Percentiles rank a stretch among this genome's conserved stretches.
phyloP scores from a whole-genome alignment of 2,329 filamentous ascomycete genomes.

The Penicillium sp. region DNA sequence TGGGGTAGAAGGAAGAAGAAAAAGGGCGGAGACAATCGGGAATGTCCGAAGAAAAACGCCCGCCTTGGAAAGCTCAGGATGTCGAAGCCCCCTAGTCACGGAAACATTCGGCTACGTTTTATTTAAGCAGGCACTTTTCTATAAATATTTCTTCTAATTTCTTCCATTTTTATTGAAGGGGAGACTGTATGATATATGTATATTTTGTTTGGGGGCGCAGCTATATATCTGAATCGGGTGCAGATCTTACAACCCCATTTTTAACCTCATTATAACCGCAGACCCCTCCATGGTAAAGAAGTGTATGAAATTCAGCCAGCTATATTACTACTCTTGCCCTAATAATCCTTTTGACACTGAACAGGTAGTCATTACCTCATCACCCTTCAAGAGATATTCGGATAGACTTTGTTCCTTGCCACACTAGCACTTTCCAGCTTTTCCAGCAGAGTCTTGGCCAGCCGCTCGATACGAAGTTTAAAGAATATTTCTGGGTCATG shows the following conservation, averaged over 20 bases:
- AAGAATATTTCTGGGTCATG: constrained; percentile 11
- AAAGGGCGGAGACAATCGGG: constrained; percentile 3
- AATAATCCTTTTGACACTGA: too few relatives aligned
- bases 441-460: neutral
- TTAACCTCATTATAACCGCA: too few relatives aligned
- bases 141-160: too few relatives aligned
- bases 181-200: too few relatives aligned
- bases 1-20: constrained; percentile 14
- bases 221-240: neutral
- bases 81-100: constrained; percentile 11
- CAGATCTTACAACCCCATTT: too few relatives aligned
- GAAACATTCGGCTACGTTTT: neutral
- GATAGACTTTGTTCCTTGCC: constrained; percentile 16
- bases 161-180: too few relatives aligned
- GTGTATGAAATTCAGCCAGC: too few relatives aligned
- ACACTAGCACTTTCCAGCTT: neutral
- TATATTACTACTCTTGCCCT: too few relatives aligned
- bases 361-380: neutral
- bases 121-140: neutral
- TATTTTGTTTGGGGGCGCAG: neutral
- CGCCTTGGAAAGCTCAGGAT: neutral
- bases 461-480: neutral
- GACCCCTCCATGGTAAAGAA: too few relatives aligned
- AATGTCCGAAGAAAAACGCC: neutral
- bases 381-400: constrained; percentile 2